These are phyloP conservation scores for Pneumocystis jirovecii DNA, from an alignment of 1,139 yeast genomes.

Conservation along the genomic window DNA sequence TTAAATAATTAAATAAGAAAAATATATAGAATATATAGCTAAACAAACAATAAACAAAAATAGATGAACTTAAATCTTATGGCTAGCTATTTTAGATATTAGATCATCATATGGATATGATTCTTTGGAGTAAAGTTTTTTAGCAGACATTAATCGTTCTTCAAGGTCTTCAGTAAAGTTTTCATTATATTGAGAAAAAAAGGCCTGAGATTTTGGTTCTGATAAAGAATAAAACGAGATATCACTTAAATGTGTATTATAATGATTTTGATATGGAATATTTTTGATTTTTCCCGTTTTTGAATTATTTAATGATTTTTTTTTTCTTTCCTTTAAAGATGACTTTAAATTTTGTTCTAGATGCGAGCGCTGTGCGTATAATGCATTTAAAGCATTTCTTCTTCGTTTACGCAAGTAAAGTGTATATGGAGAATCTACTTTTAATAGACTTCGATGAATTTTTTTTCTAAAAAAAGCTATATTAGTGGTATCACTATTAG, in stretches of 20 bases:
- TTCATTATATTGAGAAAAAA: background rate
- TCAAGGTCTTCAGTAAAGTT: background rate
- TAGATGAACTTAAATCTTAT: background rate
- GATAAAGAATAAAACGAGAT: background rate
- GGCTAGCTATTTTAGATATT: background rate
- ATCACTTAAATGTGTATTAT: background rate
- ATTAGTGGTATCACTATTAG: background rate
- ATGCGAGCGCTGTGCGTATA: background rate
- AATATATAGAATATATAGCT: background rate
- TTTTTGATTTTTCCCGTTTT: background rate
- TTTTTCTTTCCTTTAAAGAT: background rate
- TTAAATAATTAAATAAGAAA: background rate
- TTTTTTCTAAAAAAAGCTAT: background rate
- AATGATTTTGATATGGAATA: background rate
- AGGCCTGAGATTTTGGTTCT: background rate
- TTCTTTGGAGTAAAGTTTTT: background rate
- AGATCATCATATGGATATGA: background rate
- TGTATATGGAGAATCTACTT: background rate
- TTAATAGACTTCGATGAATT: background rate
- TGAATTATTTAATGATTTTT: background rate
- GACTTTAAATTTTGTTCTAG: background rate
- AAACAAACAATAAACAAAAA: too few species aligned
- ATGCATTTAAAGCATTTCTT: background rate
- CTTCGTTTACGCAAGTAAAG: background rate
- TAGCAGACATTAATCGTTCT: background rate